phyloP scores from a whole-genome alignment of 139 green algal genomes.

The Dunaliella primolecta region DNA sequence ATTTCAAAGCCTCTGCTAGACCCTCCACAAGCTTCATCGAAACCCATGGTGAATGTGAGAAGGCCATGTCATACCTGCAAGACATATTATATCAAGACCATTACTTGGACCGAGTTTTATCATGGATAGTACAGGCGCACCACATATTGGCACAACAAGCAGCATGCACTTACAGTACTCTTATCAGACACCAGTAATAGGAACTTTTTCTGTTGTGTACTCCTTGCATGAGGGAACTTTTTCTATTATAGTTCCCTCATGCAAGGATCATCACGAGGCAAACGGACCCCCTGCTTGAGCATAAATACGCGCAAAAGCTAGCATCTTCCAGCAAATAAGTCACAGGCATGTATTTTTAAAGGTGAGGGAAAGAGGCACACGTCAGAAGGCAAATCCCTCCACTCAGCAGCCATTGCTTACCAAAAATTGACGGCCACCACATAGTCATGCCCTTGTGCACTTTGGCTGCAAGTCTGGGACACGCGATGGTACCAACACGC shows the following conservation, averaged over 20 bases:
- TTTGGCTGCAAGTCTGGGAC: slow-evolving; percentile 18
- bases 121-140: background rate
- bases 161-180: slow-evolving; percentile 1
- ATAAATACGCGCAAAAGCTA: background rate
- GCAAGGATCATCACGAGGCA: no score
- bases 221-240: no score
- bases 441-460: slow-evolving; percentile 22
- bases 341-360: background rate
- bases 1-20: slow-evolving; percentile 23
- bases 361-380: no score
- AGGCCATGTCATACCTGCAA: slow-evolving; percentile 76
- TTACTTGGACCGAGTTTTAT: background rate
- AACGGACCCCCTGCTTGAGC: no score
- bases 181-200: slow-evolving; percentile 6
- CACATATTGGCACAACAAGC: background rate
- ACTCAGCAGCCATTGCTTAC: slow-evolving; percentile 43
- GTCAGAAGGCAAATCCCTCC: no score
- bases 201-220: no score
- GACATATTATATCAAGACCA: background rate
- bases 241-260: no score
- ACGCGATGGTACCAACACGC: slow-evolving; percentile 75
- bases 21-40: slow-evolving; percentile 53
- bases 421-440: slow-evolving; percentile 83
- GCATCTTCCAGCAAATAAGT: background rate
- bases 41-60: slow-evolving; percentile 51